Evolutionary conservation across 192 early-diverging fungal species (phyloP).

Genomic region (Linnemannia exigua): DNA sequence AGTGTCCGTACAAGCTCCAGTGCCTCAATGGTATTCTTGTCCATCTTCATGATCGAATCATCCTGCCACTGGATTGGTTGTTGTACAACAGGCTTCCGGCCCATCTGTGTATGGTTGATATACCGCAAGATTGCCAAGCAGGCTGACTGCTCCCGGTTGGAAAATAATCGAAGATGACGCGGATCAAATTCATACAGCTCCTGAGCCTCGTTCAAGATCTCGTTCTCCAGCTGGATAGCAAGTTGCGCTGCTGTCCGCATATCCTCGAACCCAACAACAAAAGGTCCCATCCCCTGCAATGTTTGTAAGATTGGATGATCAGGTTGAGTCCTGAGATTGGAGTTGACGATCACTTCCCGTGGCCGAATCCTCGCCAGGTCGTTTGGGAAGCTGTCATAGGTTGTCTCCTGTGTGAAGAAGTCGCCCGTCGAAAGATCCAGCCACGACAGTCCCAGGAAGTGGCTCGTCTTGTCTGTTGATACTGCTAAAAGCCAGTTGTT

Average conservation of each 20-base stretch:
- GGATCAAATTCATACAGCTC: conserved; percentile 39
- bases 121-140: conserved; percentile 78
- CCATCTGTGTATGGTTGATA: conserved; percentile 79
- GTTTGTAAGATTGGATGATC: conserved; percentile 29
- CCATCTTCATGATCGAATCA: conserved; percentile 79
- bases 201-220: conserved; percentile 23
- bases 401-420: conserved; percentile 77
- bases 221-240: conserved; percentile 32
- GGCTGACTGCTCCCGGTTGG: conserved; percentile 54
- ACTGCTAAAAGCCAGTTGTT: conserved; percentile 87
- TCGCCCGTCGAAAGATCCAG: conserved; percentile 93
- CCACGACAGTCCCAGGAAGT: conserved; percentile 84
- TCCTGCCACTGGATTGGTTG: conserved; percentile 69
- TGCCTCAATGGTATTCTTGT: conserved; percentile 81
- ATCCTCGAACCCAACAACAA: conserved; percentile 42
- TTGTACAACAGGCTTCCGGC: conserved; percentile 71
- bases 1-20: conserved; percentile 81
- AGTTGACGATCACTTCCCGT: conserved; percentile 80
- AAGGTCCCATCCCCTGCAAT: conserved; percentile 15
- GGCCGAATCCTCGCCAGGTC: conserved; percentile 90
- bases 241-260: conserved; percentile 37
- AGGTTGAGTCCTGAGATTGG: conserved; percentile 13
- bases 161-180: conserved; percentile 17
- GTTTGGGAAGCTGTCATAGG: conserved; percentile 62
- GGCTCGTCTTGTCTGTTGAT: conserved; percentile 39